Evolutionary conservation across 805 yeast genomes (phyloP).

Genomic region (Sungouiozyma ichnusensis): DNA sequence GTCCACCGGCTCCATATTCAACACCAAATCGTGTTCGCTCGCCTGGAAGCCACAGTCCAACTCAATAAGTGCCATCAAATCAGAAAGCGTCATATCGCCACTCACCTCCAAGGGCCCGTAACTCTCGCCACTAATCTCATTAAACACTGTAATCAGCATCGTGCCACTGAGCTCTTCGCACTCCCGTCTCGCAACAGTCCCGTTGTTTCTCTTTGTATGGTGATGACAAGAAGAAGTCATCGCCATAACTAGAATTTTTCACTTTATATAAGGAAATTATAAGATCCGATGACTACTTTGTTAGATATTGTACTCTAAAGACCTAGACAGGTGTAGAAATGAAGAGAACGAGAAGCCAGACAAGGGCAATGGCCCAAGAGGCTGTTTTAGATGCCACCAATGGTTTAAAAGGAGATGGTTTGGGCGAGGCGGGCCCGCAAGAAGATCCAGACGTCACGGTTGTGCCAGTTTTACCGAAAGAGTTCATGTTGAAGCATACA

Average conservation of each 20-base stretch:
- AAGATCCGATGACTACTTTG: neutral
- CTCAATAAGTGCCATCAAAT: constrained; percentile 62
- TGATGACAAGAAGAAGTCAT: too few species aligned
- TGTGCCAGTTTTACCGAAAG: constrained; percentile 13
- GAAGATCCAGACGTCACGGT: too few species aligned
- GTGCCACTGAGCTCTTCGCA: too few species aligned
- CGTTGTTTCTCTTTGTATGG: too few species aligned
- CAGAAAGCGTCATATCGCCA: constrained; percentile 50
- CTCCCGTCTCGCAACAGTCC: neutral
- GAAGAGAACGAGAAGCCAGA: neutral
- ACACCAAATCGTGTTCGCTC: constrained; percentile 37
- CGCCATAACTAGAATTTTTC: neutral
- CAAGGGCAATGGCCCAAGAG: neutral
- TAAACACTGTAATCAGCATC: constrained; percentile 46
- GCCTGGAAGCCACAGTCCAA: constrained; percentile 52
- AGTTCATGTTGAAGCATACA: constrained; percentile 21
- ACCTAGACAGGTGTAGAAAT: neutral
- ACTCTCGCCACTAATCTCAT: constrained; percentile 39
- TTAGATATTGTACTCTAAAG: neutral
- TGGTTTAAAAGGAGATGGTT: too few species aligned
- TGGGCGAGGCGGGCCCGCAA: too few species aligned
- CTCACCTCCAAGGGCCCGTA: constrained; percentile 49
- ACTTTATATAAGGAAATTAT: neutral
- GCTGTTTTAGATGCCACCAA: neutral
- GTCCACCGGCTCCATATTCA: constrained; percentile 36